Conservation (phyloP, 2,329 filamentous ascomycete genomes). For the Pochonia chlamydosporia region DNA sequence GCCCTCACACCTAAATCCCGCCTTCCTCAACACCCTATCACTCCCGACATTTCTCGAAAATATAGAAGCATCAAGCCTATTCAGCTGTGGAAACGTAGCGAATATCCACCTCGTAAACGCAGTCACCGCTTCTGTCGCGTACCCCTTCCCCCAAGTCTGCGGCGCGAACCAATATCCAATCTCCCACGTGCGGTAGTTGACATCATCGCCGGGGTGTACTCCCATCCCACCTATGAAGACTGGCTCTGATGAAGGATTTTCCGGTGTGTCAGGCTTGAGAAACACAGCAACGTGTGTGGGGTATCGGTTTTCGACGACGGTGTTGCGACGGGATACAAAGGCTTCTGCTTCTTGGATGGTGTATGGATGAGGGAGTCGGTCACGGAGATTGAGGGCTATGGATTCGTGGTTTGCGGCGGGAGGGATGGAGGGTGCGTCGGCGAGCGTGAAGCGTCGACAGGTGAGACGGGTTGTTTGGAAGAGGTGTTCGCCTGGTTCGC, state of each 20-base stretch:
- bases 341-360: slow-evolving; percentile 29
- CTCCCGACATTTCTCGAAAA: slow-evolving; percentile 36
- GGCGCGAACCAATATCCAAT: slow-evolving; percentile 43
- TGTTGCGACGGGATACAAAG: slow-evolving; percentile 24
- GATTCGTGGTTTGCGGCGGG: slow-evolving; percentile 31
- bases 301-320: slow-evolving; percentile 15
- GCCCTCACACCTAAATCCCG: slow-evolving; percentile 32
- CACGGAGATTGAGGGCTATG: slow-evolving; percentile 33
- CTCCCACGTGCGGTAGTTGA: slow-evolving; percentile 38
- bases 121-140: slow-evolving; percentile 32
- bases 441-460: slow-evolving; percentile 32
- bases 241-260: slow-evolving; percentile 19
- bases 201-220: slow-evolving; percentile 27
- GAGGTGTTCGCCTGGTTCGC: slow-evolving; percentile 22
- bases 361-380: slow-evolving; percentile 42
- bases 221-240: slow-evolving; percentile 36
- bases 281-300: slow-evolving; percentile 30
- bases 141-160: slow-evolving; percentile 39
- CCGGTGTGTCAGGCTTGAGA: slow-evolving; percentile 18
- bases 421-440: slow-evolving; percentile 32
- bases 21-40: slow-evolving; percentile 32
- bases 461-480: slow-evolving; percentile 28
- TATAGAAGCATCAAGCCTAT: slow-evolving; percentile 17
- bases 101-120: slow-evolving; percentile 40
- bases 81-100: slow-evolving; percentile 30